Percentiles rank a stretch among this genome's conserved stretches.
Evolutionary conservation across 495 filamentous ascomycete species (phyloP).

Genomic region (Aspergillus diversus): DNA sequence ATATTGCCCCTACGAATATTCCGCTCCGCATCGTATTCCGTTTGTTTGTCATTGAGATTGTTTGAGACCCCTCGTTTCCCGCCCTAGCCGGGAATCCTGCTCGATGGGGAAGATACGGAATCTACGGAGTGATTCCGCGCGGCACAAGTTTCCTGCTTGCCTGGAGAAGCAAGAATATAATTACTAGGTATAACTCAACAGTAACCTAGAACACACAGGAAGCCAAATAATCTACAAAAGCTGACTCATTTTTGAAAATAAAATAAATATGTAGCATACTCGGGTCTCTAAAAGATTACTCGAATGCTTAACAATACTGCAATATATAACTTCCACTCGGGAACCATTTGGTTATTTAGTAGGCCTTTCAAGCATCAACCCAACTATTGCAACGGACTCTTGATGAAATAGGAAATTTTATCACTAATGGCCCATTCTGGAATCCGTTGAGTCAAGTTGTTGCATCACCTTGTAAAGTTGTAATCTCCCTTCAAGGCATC

Average conservation of each 20-base stretch:
- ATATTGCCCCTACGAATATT: neutral
- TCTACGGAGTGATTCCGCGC: constrained; percentile 1
- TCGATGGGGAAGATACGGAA: constrained; percentile 5
- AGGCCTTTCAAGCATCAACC: too few species aligned
- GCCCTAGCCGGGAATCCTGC: neutral
- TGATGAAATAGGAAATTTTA: too few species aligned
- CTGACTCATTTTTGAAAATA: neutral
- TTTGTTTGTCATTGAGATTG: neutral
- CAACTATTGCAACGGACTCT: too few species aligned
- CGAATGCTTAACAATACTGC: too few species aligned
- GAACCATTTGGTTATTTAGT: too few species aligned
- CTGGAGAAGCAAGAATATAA: neutral
- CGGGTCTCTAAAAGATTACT: too few species aligned
- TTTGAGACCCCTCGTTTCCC: neutral
- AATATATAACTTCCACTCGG: too few species aligned
- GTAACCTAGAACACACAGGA: neutral
- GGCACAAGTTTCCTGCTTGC: neutral
- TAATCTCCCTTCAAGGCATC: too few species aligned
- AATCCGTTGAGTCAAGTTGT: too few species aligned
- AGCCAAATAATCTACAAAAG: neutral
- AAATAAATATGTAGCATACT: too few species aligned
- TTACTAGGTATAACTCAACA: neutral
- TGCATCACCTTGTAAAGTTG: too few species aligned
- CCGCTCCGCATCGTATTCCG: neutral
- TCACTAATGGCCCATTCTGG: too few species aligned